Evolutionary conservation across 345 rosid species (phyloP).

Genomic region (Excoecaria cochinchinensis): DNA sequence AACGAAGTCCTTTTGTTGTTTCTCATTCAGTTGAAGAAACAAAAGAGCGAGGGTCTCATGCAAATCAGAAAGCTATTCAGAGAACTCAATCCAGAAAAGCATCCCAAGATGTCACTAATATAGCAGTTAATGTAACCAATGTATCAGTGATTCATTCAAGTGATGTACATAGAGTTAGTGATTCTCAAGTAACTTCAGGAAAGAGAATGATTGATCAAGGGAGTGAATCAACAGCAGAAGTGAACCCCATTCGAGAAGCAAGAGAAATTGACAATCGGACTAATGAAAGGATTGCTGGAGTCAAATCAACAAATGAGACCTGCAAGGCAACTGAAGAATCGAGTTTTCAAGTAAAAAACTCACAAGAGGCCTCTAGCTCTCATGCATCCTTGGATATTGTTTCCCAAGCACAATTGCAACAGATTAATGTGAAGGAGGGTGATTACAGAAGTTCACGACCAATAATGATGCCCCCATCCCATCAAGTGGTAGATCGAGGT

Average conservation of each 20-base stretch:
- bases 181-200: slow-evolving; percentile 45
- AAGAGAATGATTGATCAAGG: slow-evolving; percentile 45
- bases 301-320: slow-evolving; percentile 33
- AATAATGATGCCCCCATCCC: slow-evolving; percentile 52
- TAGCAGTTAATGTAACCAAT: slow-evolving; percentile 28
- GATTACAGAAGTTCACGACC: slow-evolving; percentile 44
- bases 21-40: slow-evolving; percentile 36
- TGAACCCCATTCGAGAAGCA: slow-evolving; percentile 30
- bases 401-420: slow-evolving; percentile 35
- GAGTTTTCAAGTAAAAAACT: slow-evolving; percentile 34
- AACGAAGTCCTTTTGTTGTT: slow-evolving; percentile 28
- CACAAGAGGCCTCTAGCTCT: slow-evolving; percentile 38
- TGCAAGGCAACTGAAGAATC: slow-evolving; percentile 24
- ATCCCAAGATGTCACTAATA: slow-evolving; percentile 28
- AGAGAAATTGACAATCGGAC: slow-evolving; percentile 29
- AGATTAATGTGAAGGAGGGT: slow-evolving; percentile 36
- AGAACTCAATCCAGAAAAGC: slow-evolving; percentile 41
- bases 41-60: slow-evolving; percentile 33
- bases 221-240: slow-evolving; percentile 31
- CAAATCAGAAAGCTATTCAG: slow-evolving; percentile 36
- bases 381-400: slow-evolving; percentile 40
- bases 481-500: slow-evolving; percentile 47
- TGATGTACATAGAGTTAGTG: slow-evolving; percentile 30
- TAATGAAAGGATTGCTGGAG: slow-evolving; percentile 32
- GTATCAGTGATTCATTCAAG: slow-evolving; percentile 36